A percentile compares a stretch with the other conserved stretches of the same genome.
These are phyloP conservation scores for Panellus pusillus DNA, from an alignment of 768 basidiomycete species.

Conservation along the genomic window DNA sequence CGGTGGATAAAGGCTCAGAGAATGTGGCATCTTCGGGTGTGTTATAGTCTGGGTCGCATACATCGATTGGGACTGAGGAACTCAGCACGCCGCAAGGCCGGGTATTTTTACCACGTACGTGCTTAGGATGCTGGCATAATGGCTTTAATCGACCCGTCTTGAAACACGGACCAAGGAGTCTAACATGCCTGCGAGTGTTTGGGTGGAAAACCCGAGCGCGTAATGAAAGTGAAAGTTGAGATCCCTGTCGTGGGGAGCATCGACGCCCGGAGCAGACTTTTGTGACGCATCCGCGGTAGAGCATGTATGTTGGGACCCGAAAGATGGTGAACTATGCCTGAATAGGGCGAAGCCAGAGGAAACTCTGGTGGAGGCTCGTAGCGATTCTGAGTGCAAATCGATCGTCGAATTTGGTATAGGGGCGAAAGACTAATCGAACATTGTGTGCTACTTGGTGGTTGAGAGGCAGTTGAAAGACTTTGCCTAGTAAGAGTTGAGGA, in stretches of 20 bases:
- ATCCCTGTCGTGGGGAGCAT: conserved; percentile 65
- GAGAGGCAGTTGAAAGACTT: neutral
- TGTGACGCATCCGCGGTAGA: conserved; percentile 77
- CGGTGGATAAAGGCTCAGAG: conserved; percentile 55
- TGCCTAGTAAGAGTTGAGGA: neutral
- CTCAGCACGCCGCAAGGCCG: conserved; percentile 59
- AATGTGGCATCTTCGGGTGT: conserved; percentile 68
- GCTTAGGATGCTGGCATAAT: conserved; percentile 78
- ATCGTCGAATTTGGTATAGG: conserved; percentile 95
- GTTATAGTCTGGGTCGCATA: conserved; percentile 63
- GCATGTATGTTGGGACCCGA: conserved; percentile 86
- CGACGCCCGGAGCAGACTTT: conserved; percentile 74
- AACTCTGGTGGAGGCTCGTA: conserved; percentile 95
- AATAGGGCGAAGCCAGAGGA: conserved; percentile 93
- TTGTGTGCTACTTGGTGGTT: conserved; percentile 26
- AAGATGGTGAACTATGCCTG: conserved; percentile 90
- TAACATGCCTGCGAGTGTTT: conserved; percentile 81
- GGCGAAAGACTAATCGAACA: conserved; percentile 96
- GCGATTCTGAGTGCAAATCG: conserved; percentile 97
- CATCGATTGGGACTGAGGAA: conserved; percentile 59
- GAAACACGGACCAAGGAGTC: conserved; percentile 88
- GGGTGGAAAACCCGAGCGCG: conserved; percentile 69
- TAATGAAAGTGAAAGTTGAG: conserved; percentile 74
- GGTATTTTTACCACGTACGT: conserved; percentile 51
- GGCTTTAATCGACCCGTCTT: conserved; percentile 81